Base-by-base conservation (phyloP, 768 basidiomycete genomes). In the Kwoniella sp. region DNA sequence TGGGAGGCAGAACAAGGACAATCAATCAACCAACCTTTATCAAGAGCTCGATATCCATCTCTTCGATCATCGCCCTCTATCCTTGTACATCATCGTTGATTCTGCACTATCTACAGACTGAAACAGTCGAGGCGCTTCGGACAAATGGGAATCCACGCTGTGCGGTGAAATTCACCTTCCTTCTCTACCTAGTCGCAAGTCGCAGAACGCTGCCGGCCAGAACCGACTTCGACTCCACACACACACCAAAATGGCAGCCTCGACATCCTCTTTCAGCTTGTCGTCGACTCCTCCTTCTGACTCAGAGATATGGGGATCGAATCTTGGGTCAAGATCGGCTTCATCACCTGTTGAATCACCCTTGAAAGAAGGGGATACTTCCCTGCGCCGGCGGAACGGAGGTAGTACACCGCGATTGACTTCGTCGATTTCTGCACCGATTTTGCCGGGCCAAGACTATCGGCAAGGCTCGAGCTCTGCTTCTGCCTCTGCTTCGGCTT, bases 251-350 rank as follows among this genome's bases (percentile, higher is more conserved):
- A 58, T 58, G 49, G n/a, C 49, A 44, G 58, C 58, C 1, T 60
- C 58, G n/a, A 37, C 58, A 5, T 52, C 58, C 1, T 51, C 49
- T 22, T 51, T 36, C 37, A 46, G 33, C 12, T 13, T 60, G 6
- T 36, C 50, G 1, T 60, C 50, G 2, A 48, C 60, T 1, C 60
- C 60, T 1, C 60, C 60, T n/a, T 26, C 46, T 8, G 60, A 62
- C 21, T 50, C 54, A 13, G 60, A 62, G 17, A 62, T 62, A 48
- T 62, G 60, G 60, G 60, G 54, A 54, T 49, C 22, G 48, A 17
- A 9, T 10, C 10, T 22, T 22, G 15, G 48, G 48, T 8, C 48
- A 4, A 22, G 46, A n/a, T n/a, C 46, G 22, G 5, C 46, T 17
- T 17, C 48, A 4, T 22, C 48, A 12, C 48, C 48, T 25, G 48